A percentile compares a stretch with the other conserved stretches of the same genome.
These are phyloP conservation scores for Leccinum cinnamomeum DNA, from an alignment of 1,284 basidiomycete genomes.

Conservation along the genomic window DNA sequence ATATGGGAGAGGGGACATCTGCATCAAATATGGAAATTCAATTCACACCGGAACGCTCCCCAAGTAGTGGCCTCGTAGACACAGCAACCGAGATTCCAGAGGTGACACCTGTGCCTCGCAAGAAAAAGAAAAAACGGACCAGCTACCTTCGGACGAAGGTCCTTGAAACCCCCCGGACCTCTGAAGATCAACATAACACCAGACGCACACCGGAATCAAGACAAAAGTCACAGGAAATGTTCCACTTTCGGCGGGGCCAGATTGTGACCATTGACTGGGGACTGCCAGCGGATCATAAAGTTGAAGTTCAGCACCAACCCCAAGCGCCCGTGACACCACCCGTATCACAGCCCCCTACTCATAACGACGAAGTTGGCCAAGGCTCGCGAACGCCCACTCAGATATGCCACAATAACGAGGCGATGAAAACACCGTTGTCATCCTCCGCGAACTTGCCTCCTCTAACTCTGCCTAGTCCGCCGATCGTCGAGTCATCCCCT, in stretches of 20 bases:
- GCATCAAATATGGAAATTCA: not conserved
- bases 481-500: not conserved
- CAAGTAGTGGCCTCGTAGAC: not conserved
- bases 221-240: not conserved
- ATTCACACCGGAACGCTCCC: not conserved
- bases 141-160: not conserved
- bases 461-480: not conserved
- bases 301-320: not conserved
- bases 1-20: not conserved
- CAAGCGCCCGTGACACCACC: not conserved
- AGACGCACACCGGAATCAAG: not conserved
- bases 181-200: not conserved
- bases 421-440: constrained; percentile 2
- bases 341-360: not conserved
- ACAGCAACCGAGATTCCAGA: not conserved
- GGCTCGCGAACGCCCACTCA: not conserved
- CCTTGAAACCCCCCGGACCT: not conserved
- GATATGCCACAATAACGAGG: not conserved
- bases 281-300: not conserved
- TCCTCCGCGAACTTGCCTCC: not conserved
- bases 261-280: constrained; percentile 13
- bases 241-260: constrained; percentile 21
- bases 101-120: not conserved
- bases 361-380: not conserved
- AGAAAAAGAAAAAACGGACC: constrained; percentile 4